Percentiles rank a stretch among this genome's conserved stretches.
Evolutionary conservation across 2,329 filamentous ascomycete genomes (phyloP).

Genomic region (Venturia asperata): DNA sequence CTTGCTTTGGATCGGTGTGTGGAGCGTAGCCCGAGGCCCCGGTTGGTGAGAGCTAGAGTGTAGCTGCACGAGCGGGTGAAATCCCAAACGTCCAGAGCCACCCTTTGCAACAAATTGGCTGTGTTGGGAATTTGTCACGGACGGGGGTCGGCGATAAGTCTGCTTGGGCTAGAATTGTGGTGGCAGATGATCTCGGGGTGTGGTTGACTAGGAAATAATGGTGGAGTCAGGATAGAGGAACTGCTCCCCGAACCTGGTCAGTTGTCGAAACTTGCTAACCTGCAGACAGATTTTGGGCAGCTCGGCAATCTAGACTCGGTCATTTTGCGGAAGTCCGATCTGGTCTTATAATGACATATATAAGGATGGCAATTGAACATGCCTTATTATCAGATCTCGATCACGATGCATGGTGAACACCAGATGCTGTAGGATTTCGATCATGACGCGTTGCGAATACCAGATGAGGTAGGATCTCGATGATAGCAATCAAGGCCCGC

Average conservation of each 20-base stretch:
- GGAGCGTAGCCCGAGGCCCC: not conserved
- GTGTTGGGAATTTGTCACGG: not conserved
- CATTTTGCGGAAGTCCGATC: not conserved
- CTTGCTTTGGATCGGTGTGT: not conserved
- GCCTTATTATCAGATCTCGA: not conserved
- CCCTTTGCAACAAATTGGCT: not conserved
- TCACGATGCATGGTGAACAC: not conserved
- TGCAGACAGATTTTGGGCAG: too few species aligned
- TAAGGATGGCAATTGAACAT: not conserved
- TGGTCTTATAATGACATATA: not conserved
- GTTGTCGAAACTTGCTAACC: not conserved
- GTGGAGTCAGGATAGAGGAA: not conserved
- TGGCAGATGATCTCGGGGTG: not conserved
- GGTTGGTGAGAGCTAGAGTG: not conserved
- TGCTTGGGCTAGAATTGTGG: not conserved
- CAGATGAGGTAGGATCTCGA: not conserved
- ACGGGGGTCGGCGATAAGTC: not conserved
- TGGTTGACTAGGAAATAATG: not conserved
- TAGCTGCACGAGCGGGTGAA: not conserved
- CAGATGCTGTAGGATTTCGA: not conserved
- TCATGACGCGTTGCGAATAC: not conserved
- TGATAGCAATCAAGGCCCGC: not conserved
- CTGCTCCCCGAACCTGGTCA: slow-evolving; percentile 9
- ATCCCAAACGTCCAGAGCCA: not conserved
- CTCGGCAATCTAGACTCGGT: not conserved